Base-by-base conservation (phyloP, 768 basidiomycete genomes). In the Hortiboletus flavorubellus region DNA sequence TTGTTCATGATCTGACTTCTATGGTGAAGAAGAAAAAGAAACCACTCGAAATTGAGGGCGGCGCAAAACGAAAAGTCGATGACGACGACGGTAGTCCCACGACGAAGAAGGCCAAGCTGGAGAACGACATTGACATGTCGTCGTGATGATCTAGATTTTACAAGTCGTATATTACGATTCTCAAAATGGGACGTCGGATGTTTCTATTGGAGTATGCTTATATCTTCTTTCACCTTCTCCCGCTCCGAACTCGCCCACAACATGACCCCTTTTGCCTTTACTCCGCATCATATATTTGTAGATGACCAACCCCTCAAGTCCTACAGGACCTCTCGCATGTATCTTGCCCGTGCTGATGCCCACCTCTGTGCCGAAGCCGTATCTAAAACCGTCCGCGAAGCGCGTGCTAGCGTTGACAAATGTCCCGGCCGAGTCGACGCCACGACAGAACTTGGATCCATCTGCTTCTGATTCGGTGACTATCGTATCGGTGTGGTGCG, bases 351-450 rank as follows among this genome's bases (percentile, higher is more conserved):
- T 99, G 69, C 89, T 91, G 65, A 99, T 97, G 9, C 97, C 97
- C 0, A 99, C 96, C 72, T 98, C 97, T 5, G 97, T 95, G 3
- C 97, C 97, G 61, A 97, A 94, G 0, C 97, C 97, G 68, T 93
- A 98, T 56, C 96, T 75, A 73, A 95, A 97, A 12, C 97, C 96
- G 70, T 99, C 97, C 0, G 95, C 88, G 68, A 99, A 98, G 37
- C 97, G 82, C 10, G 97, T 98, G 65, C 89, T 93, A 8, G 95
- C 95, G 64, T 99, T 98, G 55, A 96, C 81, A 64, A 89, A 99
- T 5, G 92, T 92, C 31, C 94, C 92, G 1, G 96, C 90, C 0
- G 89, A 90, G 69, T 96, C 95, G 23, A 98, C 86, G 8, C 91
- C 91, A 16, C 88, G 80, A 68, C 87, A 91, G 75, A 98, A 99